A percentile compares a stretch with the other conserved stretches of the same genome.
Evolutionary conservation across 1,139 yeast genomes (phyloP).

Genomic region (Zygosaccharomyces pseudobailii): DNA sequence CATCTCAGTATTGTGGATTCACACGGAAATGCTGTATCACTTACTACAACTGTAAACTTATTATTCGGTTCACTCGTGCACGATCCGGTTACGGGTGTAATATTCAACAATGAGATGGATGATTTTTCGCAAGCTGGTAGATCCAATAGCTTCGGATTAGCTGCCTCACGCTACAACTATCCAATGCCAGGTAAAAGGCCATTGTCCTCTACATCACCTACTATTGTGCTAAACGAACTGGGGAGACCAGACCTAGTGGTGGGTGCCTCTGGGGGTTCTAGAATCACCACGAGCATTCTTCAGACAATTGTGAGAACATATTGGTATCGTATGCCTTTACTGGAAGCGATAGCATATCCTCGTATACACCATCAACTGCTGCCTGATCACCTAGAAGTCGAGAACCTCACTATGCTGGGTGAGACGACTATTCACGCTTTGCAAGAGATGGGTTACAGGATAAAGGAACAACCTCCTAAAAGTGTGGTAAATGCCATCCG

Average conservation of each 20-base stretch:
- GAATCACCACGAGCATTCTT: constrained; percentile 79
- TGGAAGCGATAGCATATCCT: constrained; percentile 71
- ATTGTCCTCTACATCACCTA: constrained; percentile 76
- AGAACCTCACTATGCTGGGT: constrained; percentile 42
- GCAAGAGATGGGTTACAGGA: constrained; percentile 40
- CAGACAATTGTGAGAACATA: constrained; percentile 71
- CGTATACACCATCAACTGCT: constrained; percentile 84
- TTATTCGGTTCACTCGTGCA: constrained; percentile 77
- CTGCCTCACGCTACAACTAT: constrained; percentile 76
- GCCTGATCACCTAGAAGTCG: constrained; percentile 66
- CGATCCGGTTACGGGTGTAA: constrained; percentile 76
- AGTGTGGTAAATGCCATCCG: constrained; percentile 49
- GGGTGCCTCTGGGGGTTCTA: constrained; percentile 94
- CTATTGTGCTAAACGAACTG: constrained; percentile 53
- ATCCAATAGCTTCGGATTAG: constrained; percentile 71
- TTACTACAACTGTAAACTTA: constrained; percentile 89
- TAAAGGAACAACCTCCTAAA: constrained; percentile 36
- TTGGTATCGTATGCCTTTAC: constrained; percentile 51
- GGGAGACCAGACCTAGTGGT: constrained; percentile 58
- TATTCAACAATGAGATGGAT: constrained; percentile 90
- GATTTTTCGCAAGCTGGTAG: constrained; percentile 77
- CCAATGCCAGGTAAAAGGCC: constrained; percentile 77
- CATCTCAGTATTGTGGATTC: constrained; percentile 75
- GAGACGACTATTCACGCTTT: constrained; percentile 33
- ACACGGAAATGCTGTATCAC: constrained; percentile 65